These are phyloP conservation scores for Pisolithus microcarpus DNA, from an alignment of 768 basidiomycete species.

Conservation along the genomic window DNA sequence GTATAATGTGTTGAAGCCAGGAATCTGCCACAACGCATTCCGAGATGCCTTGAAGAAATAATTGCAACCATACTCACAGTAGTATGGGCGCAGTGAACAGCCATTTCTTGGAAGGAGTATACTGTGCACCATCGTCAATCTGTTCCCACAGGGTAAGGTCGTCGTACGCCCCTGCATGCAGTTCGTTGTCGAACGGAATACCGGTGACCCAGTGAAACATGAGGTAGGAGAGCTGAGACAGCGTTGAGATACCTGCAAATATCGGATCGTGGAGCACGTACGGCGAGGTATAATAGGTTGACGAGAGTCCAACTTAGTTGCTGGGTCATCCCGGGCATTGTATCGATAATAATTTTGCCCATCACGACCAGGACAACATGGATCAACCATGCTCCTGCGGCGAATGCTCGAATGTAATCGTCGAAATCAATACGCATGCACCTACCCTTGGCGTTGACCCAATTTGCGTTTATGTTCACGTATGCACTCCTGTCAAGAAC, in stretches of 20 bases:
- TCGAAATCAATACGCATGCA: constrained; percentile 1
- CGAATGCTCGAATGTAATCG: background rate
- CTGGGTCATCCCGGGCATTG: constrained; percentile 88
- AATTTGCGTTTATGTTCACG: constrained; percentile 81
- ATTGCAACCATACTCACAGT: constrained; percentile 50
- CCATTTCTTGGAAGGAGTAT: constrained; percentile 98
- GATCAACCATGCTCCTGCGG: constrained; percentile 91
- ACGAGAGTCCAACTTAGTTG: constrained; percentile 94
- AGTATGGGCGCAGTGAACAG: constrained; percentile 81
- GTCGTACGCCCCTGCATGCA: constrained; percentile 92
- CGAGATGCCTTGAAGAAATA: background rate
- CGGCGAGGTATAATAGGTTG: constrained; percentile 84
- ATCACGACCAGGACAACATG: constrained; percentile 87
- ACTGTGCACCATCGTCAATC: constrained; percentile 97
- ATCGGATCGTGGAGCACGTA: constrained; percentile 32
- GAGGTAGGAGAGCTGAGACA: constrained; percentile 77
- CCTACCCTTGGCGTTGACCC: constrained; percentile 89
- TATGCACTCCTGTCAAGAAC: constrained; percentile 74
- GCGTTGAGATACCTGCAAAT: background rate
- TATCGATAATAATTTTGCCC: constrained; percentile 91
- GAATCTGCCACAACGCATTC: constrained; percentile 49
- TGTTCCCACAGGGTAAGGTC: constrained; percentile 99
- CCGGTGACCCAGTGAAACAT: constrained; percentile 99
- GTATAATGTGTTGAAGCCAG: constrained; percentile 97
- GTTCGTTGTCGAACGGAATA: constrained; percentile 85